Base-by-base conservation (phyloP, 257 asterid genomes). In the Plantago elongata region DNA sequence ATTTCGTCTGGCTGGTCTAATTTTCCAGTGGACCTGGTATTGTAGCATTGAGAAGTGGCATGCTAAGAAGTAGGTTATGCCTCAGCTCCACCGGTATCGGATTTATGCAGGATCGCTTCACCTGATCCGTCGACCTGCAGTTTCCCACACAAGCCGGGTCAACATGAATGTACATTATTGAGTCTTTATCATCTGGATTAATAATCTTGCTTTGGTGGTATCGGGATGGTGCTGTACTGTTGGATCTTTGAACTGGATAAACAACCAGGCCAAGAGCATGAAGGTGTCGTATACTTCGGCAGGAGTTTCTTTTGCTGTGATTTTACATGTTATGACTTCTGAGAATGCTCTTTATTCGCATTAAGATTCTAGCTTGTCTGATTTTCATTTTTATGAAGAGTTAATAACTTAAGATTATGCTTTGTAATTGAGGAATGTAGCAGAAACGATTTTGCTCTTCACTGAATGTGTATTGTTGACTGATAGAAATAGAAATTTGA, bases 21-120 rank as follows among this genome's bases (percentile, higher is more conserved):
- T 90, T 72, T 85, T 87, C 75, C 97, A 89, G 27, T 85, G 99
- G 95, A 78, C 76, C 66, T 93, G 99, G 99, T 87, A 72, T n/a
- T 65, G 67, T 46, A 67, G 81, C 85, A 89, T 93, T 7, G 82
- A 77, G 58, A 85, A 79, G 59, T 93, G 76, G 77, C 80, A 82
- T 48, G 74, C 79, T 34, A 34, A 34, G 70, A 78, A 82, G 68
- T 72, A 67, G 62, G 54, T 49, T 5, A 22, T 37, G 10, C 57
- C 17, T 9, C 6, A 16, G 37, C 7, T n/a, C 58, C 22, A 34
- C 14, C 12, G n/a, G 29, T 11, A 51, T 51, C 27, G n/a, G 57
- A 77, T 91, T 95, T 69, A 78, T 89, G 1, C 96, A 89, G 79
- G 99, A 92, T 64, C 89, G 77, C 3, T 34, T 15, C 69, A 92